These are phyloP conservation scores for Isatis tinctoria DNA, from an alignment of 345 rosid species.

Conservation along the genomic window DNA sequence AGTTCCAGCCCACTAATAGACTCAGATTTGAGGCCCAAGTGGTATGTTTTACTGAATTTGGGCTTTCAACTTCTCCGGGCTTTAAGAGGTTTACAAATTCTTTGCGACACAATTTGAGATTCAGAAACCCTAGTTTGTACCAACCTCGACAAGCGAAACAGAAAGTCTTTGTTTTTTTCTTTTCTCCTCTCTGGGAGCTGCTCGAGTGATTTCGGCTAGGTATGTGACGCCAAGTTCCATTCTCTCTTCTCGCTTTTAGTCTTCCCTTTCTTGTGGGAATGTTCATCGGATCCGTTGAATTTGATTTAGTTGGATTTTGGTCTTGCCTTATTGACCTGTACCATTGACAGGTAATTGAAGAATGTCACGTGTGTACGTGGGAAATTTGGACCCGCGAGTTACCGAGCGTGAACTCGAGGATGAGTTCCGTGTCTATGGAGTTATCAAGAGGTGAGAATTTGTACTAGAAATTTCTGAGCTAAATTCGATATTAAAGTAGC, in stretches of 20 bases:
- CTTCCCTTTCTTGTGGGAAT: neutral
- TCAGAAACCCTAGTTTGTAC: constrained; percentile 17
- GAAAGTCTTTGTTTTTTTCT: neutral
- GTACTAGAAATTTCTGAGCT: neutral
- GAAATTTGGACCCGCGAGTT: constrained; percentile 71
- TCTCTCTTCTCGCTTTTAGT: neutral
- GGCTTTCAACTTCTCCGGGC: neutral
- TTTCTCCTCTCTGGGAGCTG: neutral
- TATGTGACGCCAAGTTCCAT: neutral
- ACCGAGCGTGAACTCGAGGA: constrained; percentile 76
- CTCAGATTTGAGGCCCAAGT: neutral
- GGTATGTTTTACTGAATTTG: neutral
- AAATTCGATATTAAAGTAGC: neutral
- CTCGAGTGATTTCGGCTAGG: neutral
- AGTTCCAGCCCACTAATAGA: neutral
- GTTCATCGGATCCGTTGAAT: neutral
- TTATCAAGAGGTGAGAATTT: constrained; percentile 49
- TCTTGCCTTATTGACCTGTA: neutral
- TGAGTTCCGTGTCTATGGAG: constrained; percentile 66
- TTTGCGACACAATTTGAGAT: no score
- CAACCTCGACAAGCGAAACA: neutral
- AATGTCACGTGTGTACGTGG: constrained; percentile 80
- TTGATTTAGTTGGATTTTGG: neutral
- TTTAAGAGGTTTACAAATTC: no score
- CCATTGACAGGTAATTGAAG: constrained; percentile 24